phyloP scores from a whole-genome alignment of 208 protist species.

The Dictyostelium gargantuum region DNA sequence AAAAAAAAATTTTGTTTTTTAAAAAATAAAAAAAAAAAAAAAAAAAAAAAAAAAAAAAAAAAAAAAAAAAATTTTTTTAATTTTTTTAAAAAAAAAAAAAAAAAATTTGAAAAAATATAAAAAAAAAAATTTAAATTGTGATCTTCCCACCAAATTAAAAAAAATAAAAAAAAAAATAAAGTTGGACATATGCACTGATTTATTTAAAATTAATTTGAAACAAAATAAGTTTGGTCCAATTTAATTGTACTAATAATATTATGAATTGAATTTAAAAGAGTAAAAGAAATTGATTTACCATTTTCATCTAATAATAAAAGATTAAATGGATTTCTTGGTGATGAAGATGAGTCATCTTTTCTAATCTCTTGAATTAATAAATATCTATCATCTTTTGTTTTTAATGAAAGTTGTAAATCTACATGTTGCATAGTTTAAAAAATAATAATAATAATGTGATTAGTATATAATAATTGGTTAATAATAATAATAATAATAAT shows the following conservation, averaged over 20 bases:
- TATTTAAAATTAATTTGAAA: neutral
- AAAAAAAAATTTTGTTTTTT: too few relatives aligned
- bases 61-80: too few relatives aligned
- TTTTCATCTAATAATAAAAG: neutral
- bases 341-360: neutral
- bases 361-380: neutral
- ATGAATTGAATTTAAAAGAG: neutral
- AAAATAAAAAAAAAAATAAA: slow-evolving; percentile 17
- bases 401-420: neutral
- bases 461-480: too few relatives aligned
- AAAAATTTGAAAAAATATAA: too few relatives aligned
- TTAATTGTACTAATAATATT: slow-evolving; percentile 5
- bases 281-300: neutral
- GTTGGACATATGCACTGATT: neutral
- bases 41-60: too few relatives aligned
- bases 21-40: too few relatives aligned
- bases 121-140: too few relatives aligned
- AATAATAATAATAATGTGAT: too few relatives aligned
- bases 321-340: neutral
- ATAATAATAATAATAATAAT: too few relatives aligned
- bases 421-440: too few relatives aligned
- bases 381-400: neutral
- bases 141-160: too few relatives aligned
- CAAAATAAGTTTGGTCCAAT: slow-evolving; percentile 10
- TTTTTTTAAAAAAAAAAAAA: too few relatives aligned